Base-by-base conservation (phyloP, 2,329 filamentous ascomycete species). In the Rosellinia necatrix region DNA sequence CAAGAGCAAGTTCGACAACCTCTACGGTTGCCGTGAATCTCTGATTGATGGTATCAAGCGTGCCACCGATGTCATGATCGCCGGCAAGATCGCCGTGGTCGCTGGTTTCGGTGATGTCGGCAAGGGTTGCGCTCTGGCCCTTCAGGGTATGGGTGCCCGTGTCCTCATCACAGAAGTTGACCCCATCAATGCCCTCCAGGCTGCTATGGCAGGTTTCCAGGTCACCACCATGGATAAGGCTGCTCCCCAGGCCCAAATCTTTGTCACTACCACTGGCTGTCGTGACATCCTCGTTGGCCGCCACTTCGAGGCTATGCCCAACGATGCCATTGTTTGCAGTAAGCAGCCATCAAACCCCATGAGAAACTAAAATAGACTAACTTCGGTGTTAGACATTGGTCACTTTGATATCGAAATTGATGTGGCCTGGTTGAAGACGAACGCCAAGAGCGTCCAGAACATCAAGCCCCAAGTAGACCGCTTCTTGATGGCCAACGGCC, bases 1-100 rank as follows among this genome's bases (percentile, higher is more conserved):
- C 79, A 99, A 97, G 89, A 96, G 92, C 81, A 99, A 99, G 87
- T 99, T 99, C 77, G 94, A 97, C 87, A 99, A 99, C 88, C 82
- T 97, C 66, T 99, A 97, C 86, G 93, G 94, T 74, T 97, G 94
- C 91, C 89, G 92, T 76, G 94, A 97, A 84, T 97, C 93, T 64
- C 89, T 99, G 71, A 88, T 99, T 72, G 94, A 99, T 78, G 94
- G 94, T 77, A 97, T 99, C 88, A 99, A 97, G 90, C 93, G 93
- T 82, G 93, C 94, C 71, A 99, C 94, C 78, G 93, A 99, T 83
- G 94, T 97, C 79, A 99, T 99, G 94, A 93, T 97, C 84, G 94
- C 94, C 74, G 94, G 94, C 78, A 97, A 99, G 89, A 87, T 97
- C 72, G 92, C 91, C 66, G 92, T 97, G 68, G 94, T 99, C 68